These are phyloP conservation scores for Moricandia moricandioides DNA, from an alignment of 345 rosid species.

Conservation along the genomic window DNA sequence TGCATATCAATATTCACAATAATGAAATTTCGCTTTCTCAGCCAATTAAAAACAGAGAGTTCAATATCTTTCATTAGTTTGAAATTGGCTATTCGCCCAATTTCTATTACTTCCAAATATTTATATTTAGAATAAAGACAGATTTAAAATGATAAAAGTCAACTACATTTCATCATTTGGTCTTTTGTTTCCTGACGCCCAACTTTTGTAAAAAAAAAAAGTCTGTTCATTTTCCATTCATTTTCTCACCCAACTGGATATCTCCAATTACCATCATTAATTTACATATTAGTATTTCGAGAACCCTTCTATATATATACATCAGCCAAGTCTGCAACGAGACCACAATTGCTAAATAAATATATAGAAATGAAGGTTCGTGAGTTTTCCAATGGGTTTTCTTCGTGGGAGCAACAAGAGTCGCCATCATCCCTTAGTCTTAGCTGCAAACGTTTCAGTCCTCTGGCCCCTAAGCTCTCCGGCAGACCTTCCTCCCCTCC, in stretches of 20 bases:
- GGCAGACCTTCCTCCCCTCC: constrained; percentile 20
- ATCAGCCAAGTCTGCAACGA: constrained; percentile 15
- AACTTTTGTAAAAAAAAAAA: constrained; percentile 12
- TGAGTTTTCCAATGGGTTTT: constrained; percentile 65
- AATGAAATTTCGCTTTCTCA: background rate
- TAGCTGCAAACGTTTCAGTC: constrained; percentile 82
- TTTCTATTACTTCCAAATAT: constrained; percentile 1
- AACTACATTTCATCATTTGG: constrained; percentile 98
- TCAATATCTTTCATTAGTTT: constrained; percentile 7
- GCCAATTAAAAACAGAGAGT: background rate
- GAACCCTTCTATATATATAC: constrained; percentile 21
- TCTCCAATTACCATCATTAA: constrained; percentile 39
- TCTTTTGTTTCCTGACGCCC: constrained; percentile 54
- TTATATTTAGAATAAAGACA: constrained; percentile 16
- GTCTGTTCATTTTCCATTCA: constrained; percentile 17
- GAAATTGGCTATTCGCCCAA: background rate
- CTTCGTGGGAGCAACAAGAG: constrained; percentile 45
- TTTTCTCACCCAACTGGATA: constrained; percentile 47
- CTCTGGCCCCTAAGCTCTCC: constrained; percentile 77
- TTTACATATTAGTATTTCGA: background rate
- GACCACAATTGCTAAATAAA: background rate
- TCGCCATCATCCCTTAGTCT: constrained; percentile 71
- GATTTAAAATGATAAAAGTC: constrained; percentile 59
- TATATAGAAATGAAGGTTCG: constrained; percentile 27
- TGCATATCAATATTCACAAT: background rate